Conservation (phyloP, 2,329 filamentous ascomycete species). For the Lasiodiplodia citricola region DNA sequence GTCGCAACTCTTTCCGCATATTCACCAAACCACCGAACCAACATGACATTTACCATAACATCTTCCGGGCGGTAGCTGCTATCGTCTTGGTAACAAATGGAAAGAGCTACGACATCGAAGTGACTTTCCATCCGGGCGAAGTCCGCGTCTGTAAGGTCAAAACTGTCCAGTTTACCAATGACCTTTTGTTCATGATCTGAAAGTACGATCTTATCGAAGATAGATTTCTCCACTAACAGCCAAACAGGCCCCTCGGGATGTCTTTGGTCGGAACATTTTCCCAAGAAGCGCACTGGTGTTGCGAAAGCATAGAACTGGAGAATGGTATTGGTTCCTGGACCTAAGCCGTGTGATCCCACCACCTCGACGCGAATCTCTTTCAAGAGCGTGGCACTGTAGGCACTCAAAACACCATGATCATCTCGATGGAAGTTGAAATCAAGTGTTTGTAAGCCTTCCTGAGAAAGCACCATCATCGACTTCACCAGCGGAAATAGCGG, state of each 20-base stretch:
- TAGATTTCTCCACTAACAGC: too few relatives aligned
- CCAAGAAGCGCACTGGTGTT: not conserved
- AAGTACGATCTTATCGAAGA: too few relatives aligned
- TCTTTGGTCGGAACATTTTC: too few relatives aligned
- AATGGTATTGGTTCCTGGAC: not conserved
- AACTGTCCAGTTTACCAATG: too few relatives aligned
- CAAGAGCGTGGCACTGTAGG: not conserved
- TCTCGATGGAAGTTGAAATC: accelerated
- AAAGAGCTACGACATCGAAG: not conserved
- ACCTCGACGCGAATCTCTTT: too few relatives aligned
- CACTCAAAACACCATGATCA: accelerated
- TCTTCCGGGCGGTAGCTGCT: too few relatives aligned
- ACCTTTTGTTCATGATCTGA: too few relatives aligned
- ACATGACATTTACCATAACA: not conserved
- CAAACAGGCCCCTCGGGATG: too few relatives aligned
- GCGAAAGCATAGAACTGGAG: not conserved
- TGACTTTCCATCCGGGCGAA: not conserved
- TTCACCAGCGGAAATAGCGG: too few relatives aligned
- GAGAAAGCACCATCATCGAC: not conserved
- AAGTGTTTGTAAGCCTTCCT: not conserved
- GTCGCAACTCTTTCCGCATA: not conserved
- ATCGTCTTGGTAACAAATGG: not conserved
- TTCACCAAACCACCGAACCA: not conserved
- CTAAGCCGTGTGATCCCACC: too few relatives aligned
- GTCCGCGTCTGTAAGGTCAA: too few relatives aligned